Conservation (phyloP, 129 eudicot genomes). For the carrot (Daucus carota) region DNA sequence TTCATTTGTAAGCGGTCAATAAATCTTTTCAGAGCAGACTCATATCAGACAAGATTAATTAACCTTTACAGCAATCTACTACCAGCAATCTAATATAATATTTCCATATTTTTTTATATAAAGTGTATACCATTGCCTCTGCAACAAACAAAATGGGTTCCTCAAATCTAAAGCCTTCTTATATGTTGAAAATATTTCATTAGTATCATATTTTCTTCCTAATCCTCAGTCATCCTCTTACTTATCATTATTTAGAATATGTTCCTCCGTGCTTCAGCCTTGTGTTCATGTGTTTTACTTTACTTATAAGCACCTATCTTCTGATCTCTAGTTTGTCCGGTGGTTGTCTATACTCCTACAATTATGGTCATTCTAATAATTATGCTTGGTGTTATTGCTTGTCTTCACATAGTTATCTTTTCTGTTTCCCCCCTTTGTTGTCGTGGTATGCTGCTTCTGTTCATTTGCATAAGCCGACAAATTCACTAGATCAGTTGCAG, state of each 20-base stretch:
- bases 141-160: neutral
- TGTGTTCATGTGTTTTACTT: neutral
- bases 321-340: neutral
- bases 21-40: neutral
- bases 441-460: neutral
- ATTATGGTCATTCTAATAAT: neutral
- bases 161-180: neutral
- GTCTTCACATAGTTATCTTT: neutral
- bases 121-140: neutral
- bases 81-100: neutral
- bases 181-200: too few species aligned
- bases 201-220: neutral
- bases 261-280: neutral
- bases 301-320: too few species aligned
- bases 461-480: neutral
- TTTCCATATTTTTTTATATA: neutral
- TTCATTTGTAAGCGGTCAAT: neutral
- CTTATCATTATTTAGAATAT: neutral
- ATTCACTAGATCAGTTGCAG: neutral
- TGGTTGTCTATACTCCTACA: neutral
- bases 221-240: neutral
- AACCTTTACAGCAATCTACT: neutral
- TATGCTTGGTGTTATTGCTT: neutral
- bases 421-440: neutral
- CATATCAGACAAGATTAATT: neutral